Evolutionary conservation across 2,329 filamentous ascomycete species (phyloP), one percentile per base, ranked within the genome.

Genomic region (Neobulgaria alba): DNA sequence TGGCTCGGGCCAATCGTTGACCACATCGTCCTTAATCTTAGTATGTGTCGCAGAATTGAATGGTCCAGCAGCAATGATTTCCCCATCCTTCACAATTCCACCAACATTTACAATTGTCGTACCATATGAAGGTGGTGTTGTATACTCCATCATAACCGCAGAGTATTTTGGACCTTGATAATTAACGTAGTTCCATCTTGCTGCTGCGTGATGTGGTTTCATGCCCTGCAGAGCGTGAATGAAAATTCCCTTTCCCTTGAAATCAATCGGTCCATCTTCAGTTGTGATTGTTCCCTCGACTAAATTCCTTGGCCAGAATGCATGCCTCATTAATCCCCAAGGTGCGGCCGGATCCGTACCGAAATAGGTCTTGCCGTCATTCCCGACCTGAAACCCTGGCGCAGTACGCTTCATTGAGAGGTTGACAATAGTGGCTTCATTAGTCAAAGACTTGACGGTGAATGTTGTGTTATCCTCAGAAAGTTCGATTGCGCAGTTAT

Each of bases 141-240:
- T 94, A 63, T 81, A 98, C 63, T 96, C 85, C 92, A 98, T 98
- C 69, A 96, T 71, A 51, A 94, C 67, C 19, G 89, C 90, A 19
- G 89, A 92, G 67, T 87, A 84, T 15, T 72, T 86, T 16, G 87
- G 82, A 10, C 85, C 82, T 61, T 96, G 89, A 69, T 95, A 95
- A 66, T 89, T 78, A 63, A 77, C 73, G 68, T 95, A 98, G 66
- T 92, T 95, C 92, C 92, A 98, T 49, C 76, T 79, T 20, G 85
- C 79, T 47, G 90, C 89, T 45, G 88, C 85, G 61, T 98, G 93
- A 63, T 98, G 92, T 30, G 92, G 92, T 74, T 98, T 98, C 90
- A 96, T 96, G 61, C 89, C 92, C 67, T 96, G 92, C 37, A 96
- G 68, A 30, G 87, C 89, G 62, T 92, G 83, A 51, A 82, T 72